Conservation (phyloP, 2,329 filamentous ascomycete genomes). For the Falciphora oryzae region DNA sequence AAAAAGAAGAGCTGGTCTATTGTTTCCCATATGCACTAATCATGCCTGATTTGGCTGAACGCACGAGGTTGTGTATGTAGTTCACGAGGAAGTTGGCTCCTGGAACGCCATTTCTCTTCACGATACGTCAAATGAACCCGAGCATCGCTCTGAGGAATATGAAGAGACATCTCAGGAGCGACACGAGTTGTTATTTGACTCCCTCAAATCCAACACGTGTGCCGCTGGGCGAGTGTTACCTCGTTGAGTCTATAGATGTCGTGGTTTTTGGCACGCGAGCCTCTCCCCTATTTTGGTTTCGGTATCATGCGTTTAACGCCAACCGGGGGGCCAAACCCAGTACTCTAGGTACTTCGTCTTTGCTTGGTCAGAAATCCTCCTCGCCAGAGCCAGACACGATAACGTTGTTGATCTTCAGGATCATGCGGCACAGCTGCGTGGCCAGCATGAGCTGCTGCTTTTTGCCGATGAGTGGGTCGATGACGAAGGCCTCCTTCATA, state of each 20-base stretch:
- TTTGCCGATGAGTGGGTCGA: slow-evolving; percentile 97
- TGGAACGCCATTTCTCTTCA: no score
- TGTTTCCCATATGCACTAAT: background rate
- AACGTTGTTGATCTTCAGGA: slow-evolving; percentile 94
- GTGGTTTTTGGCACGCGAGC: no score
- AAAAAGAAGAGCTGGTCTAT: background rate
- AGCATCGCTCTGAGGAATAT: no score
- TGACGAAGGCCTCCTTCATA: slow-evolving; percentile 97
- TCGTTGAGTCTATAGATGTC: background rate
- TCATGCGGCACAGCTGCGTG: slow-evolving; percentile 97
- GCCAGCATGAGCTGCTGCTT: slow-evolving; percentile 93
- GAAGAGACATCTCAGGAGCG: background rate
- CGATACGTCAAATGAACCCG: no score
- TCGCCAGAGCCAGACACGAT: slow-evolving; percentile 86
- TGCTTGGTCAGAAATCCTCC: slow-evolving; percentile 64
- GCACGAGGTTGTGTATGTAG: no score
- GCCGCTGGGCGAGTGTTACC: background rate
- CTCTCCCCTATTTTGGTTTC: slow-evolving; percentile 7
- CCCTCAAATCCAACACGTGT: background rate
- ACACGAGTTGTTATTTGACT: background rate
- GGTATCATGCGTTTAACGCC: slow-evolving; percentile 6
- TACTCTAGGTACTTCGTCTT: slow-evolving; percentile 1
- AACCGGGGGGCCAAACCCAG: slow-evolving; percentile 2
- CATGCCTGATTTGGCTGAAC: background rate
- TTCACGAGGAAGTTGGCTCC: no score